A percentile compares a stretch with the other conserved stretches of the same genome.
Conservation (phyloP, 2,329 filamentous ascomycete species). For the Venturia asperata region DNA sequence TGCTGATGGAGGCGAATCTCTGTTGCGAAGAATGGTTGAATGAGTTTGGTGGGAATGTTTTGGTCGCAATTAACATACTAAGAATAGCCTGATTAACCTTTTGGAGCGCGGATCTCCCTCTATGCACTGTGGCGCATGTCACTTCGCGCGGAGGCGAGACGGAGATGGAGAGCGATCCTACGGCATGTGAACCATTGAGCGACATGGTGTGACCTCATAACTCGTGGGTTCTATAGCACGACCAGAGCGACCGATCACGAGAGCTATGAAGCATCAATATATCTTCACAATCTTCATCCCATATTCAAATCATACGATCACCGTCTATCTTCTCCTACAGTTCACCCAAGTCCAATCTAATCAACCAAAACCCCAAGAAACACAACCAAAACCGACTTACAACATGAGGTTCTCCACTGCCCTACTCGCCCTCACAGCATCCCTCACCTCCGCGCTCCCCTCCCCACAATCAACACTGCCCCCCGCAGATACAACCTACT, state of each 20-base stretch:
- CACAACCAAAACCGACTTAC: not conserved
- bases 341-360: not conserved
- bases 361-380: not conserved
- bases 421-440: not conserved
- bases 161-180: not conserved
- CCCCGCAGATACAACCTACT: slow-evolving; percentile 4
- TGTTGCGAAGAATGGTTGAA: not conserved
- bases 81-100: not conserved
- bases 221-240: not conserved
- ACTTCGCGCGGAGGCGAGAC: not conserved
- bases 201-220: slow-evolving; percentile 2
- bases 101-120: not conserved
- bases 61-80: not conserved
- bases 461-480: not conserved
- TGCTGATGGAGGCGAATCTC: not conserved
- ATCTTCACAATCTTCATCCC: not conserved
- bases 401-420: not conserved
- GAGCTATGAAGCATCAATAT: not conserved
- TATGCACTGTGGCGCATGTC: not conserved
- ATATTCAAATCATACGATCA: not conserved
- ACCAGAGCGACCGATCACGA: not conserved
- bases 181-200: not conserved
- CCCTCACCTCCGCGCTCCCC: not conserved
- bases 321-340: not conserved
- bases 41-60: not conserved